Percentiles rank a stretch among this genome's conserved stretches.
These are phyloP conservation scores for Phyllosticta capitalensis DNA, from an alignment of 2,329 filamentous ascomycete species.

Conservation along the genomic window DNA sequence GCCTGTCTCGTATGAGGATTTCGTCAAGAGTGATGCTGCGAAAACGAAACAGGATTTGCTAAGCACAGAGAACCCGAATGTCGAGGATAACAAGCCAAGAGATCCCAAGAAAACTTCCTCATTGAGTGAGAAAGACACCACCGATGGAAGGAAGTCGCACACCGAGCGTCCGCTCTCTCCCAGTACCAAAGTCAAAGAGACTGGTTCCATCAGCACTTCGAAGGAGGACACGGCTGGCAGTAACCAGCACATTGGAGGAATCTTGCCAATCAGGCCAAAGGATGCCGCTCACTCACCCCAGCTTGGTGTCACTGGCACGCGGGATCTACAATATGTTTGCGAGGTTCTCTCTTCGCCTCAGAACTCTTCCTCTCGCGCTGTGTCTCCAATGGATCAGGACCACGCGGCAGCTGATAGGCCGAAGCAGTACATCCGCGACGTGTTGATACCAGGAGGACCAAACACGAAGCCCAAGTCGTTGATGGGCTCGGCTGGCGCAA, in stretches of 20 bases:
- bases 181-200: neutral
- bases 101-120: neutral
- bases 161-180: neutral
- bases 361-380: neutral
- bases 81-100: neutral
- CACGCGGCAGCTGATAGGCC: neutral
- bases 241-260: neutral
- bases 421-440: neutral
- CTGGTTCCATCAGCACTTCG: neutral
- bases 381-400: neutral
- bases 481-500: neutral
- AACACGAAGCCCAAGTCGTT: neutral
- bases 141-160: neutral
- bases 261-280: neutral
- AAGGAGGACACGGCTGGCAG: neutral
- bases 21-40: neutral
- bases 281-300: neutral
- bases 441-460: neutral
- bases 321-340: neutral
- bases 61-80: neutral
- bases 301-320: neutral
- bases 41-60: neutral
- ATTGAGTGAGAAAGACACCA: neutral
- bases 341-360: neutral
- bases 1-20: neutral